These are phyloP conservation scores for Arthrobotrys megalospora DNA, from an alignment of 2,329 filamentous ascomycete genomes.

Conservation along the genomic window DNA sequence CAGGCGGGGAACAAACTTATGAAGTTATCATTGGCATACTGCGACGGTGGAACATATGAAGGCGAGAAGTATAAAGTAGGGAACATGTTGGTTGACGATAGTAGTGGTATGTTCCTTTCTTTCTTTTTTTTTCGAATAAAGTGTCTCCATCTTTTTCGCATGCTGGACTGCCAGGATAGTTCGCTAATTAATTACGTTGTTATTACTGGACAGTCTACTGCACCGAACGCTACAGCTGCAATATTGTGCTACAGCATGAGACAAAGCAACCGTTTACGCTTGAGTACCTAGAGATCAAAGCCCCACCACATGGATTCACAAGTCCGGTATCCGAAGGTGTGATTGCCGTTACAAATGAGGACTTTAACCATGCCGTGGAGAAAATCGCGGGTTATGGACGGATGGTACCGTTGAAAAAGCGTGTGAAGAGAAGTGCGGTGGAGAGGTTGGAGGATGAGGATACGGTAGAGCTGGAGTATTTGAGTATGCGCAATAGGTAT, in stretches of 20 bases:
- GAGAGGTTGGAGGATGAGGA: constrained; percentile 9
- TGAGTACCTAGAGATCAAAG: constrained; percentile 57
- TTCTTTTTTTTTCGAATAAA: background rate
- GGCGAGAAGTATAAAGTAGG: constrained; percentile 39
- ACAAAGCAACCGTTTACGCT: constrained; percentile 52
- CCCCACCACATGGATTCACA: constrained; percentile 50
- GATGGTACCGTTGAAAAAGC: constrained; percentile 43
- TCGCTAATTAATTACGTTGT: constrained; percentile 2
- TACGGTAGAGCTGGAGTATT: constrained; percentile 6
- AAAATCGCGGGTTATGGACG: constrained; percentile 50
- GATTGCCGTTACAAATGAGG: constrained; percentile 49
- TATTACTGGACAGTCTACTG: constrained; percentile 42
- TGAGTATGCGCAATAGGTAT: background rate
- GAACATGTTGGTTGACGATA: constrained; percentile 51
- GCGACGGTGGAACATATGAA: constrained; percentile 57
- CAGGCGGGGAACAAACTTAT: constrained; percentile 37
- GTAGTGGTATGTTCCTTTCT: constrained; percentile 41
- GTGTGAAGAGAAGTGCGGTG: constrained; percentile 4
- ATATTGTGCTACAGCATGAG: constrained; percentile 57
- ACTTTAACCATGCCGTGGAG: constrained; percentile 40
- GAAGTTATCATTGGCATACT: constrained; percentile 40
- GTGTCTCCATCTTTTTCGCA: background rate
- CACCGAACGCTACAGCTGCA: constrained; percentile 56
- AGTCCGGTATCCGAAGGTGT: constrained; percentile 55
- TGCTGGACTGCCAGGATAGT: no score